Evolutionary conservation across 345 rosid genomes (phyloP).

Genomic region (Melaleuca quinquenervia): DNA sequence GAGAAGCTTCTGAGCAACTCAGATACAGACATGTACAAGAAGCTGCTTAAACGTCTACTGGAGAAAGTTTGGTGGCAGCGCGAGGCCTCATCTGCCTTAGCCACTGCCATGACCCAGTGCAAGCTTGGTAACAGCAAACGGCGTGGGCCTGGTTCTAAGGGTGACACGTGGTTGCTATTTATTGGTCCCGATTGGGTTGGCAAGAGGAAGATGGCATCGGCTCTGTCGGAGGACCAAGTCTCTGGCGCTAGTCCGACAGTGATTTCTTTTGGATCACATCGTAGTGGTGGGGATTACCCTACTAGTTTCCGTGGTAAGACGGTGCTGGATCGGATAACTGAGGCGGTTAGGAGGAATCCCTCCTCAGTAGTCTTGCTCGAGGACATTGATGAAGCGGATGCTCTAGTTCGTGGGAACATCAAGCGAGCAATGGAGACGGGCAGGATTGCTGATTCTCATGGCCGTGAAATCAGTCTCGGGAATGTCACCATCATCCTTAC

Average conservation of each 20-base stretch:
- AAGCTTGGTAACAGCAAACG: conserved; percentile 59
- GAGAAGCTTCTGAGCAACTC: conserved; percentile 25
- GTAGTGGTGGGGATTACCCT: conserved; percentile 27
- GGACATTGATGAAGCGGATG: conserved; percentile 81
- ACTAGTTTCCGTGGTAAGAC: conserved; percentile 71
- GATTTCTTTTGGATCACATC: conserved; percentile 50
- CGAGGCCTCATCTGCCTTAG: conserved; percentile 82
- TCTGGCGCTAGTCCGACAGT: conserved; percentile 42
- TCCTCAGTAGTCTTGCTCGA: conserved; percentile 73
- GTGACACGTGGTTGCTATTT: conserved; percentile 78
- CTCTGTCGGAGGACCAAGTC: conserved; percentile 53
- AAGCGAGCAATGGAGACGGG: conserved; percentile 91
- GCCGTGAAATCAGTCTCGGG: conserved; percentile 89
- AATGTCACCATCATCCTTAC: conserved; percentile 82
- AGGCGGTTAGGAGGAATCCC: conserved; percentile 76
- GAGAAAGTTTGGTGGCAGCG: conserved; percentile 93
- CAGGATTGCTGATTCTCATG: conserved; percentile 76
- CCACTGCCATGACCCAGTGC: conserved; percentile 59
- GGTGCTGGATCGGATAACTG: conserved; percentile 62
- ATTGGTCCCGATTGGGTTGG: conserved; percentile 82
- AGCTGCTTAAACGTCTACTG: conserved; percentile 61
- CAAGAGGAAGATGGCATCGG: conserved; percentile 81
- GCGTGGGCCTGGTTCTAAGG: conserved; percentile 43
- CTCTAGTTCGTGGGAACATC: conserved; percentile 54
- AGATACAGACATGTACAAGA: conserved; percentile 67